A percentile compares a stretch with the other conserved stretches of the same genome.
Evolutionary conservation across 225 moss, liverwort and hornwort genomes (phyloP).

Genomic region (Thuidium tamariscinum): DNA sequence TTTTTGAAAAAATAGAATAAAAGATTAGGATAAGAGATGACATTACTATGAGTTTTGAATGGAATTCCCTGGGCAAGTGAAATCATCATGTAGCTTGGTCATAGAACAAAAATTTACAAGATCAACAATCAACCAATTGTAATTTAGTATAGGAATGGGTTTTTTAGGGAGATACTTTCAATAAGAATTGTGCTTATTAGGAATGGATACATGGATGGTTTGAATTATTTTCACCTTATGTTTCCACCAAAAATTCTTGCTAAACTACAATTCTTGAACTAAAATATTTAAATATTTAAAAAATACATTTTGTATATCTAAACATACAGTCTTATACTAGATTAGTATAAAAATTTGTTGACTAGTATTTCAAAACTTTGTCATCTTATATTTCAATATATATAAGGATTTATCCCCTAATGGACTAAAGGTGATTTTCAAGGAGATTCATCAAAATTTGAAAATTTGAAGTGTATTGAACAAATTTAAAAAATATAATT

Average conservation of each 20-base stretch:
- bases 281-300: too few relatives aligned
- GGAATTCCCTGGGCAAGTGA: rapidly evolving
- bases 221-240: rapidly evolving
- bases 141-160: background rate
- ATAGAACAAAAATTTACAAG: rapidly evolving
- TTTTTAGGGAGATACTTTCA: rapidly evolving
- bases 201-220: rapidly evolving
- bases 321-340: background rate
- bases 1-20: rapidly evolving
- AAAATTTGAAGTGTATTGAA: background rate
- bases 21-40: background rate
- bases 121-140: rapidly evolving
- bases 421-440: background rate
- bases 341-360: background rate
- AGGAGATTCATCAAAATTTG: rapidly evolving
- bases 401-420: too few relatives aligned
- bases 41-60: background rate
- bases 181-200: background rate
- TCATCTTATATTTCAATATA: background rate
- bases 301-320: rapidly evolving
- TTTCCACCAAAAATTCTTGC: too few relatives aligned
- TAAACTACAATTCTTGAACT: too few relatives aligned
- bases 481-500: too few relatives aligned
- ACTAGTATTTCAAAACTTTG: background rate
- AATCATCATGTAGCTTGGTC: rapidly evolving